Base-by-base conservation (phyloP, 768 basidiomycete genomes). In the Porphyrellus cyaneotinctus region DNA sequence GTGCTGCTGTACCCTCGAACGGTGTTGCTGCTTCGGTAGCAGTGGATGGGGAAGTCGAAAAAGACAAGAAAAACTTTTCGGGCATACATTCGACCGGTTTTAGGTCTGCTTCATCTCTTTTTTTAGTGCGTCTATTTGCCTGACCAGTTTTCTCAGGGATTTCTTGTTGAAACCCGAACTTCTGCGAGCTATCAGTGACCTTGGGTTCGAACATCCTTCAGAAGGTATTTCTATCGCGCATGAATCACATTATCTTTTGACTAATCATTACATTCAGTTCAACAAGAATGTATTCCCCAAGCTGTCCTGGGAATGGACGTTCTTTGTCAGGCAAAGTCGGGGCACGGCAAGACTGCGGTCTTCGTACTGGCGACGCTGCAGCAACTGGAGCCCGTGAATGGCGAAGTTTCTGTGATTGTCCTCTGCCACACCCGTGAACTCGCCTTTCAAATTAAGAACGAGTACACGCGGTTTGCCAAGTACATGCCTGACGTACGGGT, bases 51-150 rank as follows among this genome's bases (percentile, higher is more conserved):
- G 79, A 72, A 41, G 83, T 75, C 54, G 84, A 81, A 58, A 91
- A 89, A 72, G 89, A 91, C 63, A 92, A 93, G 80, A 95, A 95
- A 83, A 97, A 95, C 71, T 97, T 95, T 67, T 95, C 97, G 55
- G 97, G 97, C 28, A 97, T 99, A 65, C 97, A 99, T 78, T 95
- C 95, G n/a, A 99, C 97, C 57, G 97, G 97, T 53, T 99, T 99
- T 76, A 84, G 97, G 95, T 95, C 51, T 51, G 83, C 68, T 37
- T 41, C 6, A 3, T 41, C 14, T 5, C 47, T 56, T 63, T 63
- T 61, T 43, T 36, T 30, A 12, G 28, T 4, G 6, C 5, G 15
- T 24, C 2, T 24, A 14, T 4, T 3, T 12, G 7, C n/a, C 51
- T 65, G 17, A 67, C 52, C 12, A 30, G 38, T 49, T 44, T 58